Evolutionary conservation across 225 moss, liverwort and hornwort species (phyloP), one percentile per base, ranked within the genome.

Genomic region (Polytrichum formosum): DNA sequence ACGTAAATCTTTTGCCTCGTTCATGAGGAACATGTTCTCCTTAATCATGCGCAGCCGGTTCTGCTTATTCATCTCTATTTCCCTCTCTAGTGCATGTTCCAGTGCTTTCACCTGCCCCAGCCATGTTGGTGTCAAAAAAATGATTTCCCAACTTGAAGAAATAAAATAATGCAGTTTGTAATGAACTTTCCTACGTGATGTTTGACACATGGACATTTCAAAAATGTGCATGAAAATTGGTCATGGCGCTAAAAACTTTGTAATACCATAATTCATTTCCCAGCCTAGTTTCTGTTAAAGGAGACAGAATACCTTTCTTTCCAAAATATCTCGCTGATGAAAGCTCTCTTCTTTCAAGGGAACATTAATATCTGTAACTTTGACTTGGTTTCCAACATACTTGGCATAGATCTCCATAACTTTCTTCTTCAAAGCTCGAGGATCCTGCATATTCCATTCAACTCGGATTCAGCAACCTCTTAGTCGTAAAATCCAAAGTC

Each of bases 371-470:
- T 77, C 81, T 29, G 69, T 67, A 27, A 87, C 70, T 67, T 82
- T 83, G 65, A 90, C 81, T 73, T 94, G 88, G 35, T 90, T 88
- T 80, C 83, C 90, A 5, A 94, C 90, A 17, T 91, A 88, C 70
- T 94, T 94, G 67, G 76, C 85, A 69, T 86, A 92, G 23, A 92
- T 37, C 58, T 88, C 76, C 67, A 85, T 72, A 4, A 87, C 84
- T 55, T 84, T 88, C 31, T 74, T 75, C 67, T 87, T 88, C 1
- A 92, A 74, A 58, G 67, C 87, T 61, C 85, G 88, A 26, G 87
- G 56, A 37, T 87, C 90, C 92, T 94, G 77, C 75, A 75, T 54
- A 23, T 18, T 31, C 18, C 21, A 4, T n/a, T 22, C 8, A n/a
- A 58, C 20, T 58, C 5, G 18, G 6, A 3, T 65, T 20, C 13